Evolutionary conservation across 1,284 basidiomycete species (phyloP).

Genomic region (Mycena sp.): DNA sequence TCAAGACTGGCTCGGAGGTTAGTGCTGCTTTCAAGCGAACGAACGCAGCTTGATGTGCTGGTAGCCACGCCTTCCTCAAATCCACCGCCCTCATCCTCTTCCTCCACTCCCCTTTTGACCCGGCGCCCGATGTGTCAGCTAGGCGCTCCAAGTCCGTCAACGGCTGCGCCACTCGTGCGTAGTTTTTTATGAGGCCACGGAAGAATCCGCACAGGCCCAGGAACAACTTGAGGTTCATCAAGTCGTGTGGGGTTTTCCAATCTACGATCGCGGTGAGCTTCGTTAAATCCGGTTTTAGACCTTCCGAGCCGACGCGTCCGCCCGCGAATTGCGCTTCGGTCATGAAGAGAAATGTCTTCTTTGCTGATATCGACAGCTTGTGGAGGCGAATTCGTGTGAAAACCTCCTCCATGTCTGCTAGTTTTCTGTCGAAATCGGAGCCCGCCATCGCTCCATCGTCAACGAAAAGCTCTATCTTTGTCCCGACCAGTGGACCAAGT

Average conservation of each 20-base stretch:
- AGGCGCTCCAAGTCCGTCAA: slow-evolving; percentile 39
- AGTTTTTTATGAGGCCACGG: slow-evolving; percentile 40
- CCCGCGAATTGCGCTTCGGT: slow-evolving; percentile 44
- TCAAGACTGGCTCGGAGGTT: slow-evolving; percentile 41
- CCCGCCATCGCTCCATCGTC: slow-evolving; percentile 42
- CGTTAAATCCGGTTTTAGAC: slow-evolving; percentile 41
- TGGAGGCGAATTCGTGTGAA: slow-evolving; percentile 32
- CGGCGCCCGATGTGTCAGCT: not conserved
- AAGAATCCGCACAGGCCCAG: slow-evolving; percentile 40
- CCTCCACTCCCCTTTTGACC: slow-evolving; percentile 18
- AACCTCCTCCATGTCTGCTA: slow-evolving; percentile 9
- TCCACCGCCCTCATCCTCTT: not conserved
- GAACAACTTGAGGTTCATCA: slow-evolving; percentile 31
- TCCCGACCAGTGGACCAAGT: slow-evolving; percentile 42
- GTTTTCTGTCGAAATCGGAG: slow-evolving; percentile 37
- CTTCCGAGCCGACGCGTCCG: slow-evolving; percentile 37
- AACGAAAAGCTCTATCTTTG: slow-evolving; percentile 42
- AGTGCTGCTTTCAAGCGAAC: slow-evolving; percentile 39
- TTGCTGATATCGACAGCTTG: slow-evolving; percentile 43
- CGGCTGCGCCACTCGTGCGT: slow-evolving; percentile 40
- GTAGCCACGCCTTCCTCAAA: slow-evolving; percentile 33
- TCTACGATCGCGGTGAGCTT: slow-evolving; percentile 48
- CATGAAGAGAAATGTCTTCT: too few relatives aligned
- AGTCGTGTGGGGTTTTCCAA: slow-evolving; percentile 43
- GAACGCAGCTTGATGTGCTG: slow-evolving; percentile 39